These are phyloP conservation scores for Bathelium albidoporum DNA, from an alignment of 495 filamentous ascomycete genomes.

Conservation along the genomic window DNA sequence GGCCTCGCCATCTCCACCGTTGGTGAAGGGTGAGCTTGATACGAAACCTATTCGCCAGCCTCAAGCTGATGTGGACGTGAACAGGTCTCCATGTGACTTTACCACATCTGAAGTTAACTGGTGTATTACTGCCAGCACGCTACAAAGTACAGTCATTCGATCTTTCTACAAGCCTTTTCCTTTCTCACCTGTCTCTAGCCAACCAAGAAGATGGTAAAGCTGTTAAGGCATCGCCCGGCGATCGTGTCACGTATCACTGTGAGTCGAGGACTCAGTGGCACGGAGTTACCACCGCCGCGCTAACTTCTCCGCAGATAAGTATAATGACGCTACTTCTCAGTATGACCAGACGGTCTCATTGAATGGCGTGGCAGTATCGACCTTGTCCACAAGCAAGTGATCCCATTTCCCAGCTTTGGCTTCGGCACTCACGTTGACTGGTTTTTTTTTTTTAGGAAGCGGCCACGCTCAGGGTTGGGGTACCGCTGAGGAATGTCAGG, in stretches of 20 bases:
- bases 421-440: not conserved
- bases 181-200: conserved; percentile 1
- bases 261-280: not conserved
- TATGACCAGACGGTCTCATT: conserved; percentile 35
- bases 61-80: not conserved
- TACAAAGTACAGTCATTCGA: conserved; percentile 8
- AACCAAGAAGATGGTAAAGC: not conserved
- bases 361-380: conserved; percentile 31
- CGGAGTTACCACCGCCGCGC: not conserved
- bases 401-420: not conserved
- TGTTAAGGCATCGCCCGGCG: not conserved
- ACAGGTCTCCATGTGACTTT: conserved; percentile 20
- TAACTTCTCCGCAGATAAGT: conserved; percentile 26
- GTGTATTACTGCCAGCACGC: conserved; percentile 19
- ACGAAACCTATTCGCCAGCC: not conserved
- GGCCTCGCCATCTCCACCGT: conserved; percentile 18
- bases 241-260: conserved; percentile 9
- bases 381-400: conserved; percentile 25
- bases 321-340: conserved; percentile 29
- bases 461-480: conserved; percentile 35
- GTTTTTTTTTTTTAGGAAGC: conserved; percentile 21
- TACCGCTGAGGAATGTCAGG: conserved; percentile 34
- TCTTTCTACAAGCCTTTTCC: not conserved
- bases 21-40: conserved; percentile 7
- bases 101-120: conserved; percentile 21